Evolutionary conservation across 2,329 filamentous ascomycete species (phyloP), one percentile per base, ranked within the genome.

Genomic region (Sclerotinia borealis): DNA sequence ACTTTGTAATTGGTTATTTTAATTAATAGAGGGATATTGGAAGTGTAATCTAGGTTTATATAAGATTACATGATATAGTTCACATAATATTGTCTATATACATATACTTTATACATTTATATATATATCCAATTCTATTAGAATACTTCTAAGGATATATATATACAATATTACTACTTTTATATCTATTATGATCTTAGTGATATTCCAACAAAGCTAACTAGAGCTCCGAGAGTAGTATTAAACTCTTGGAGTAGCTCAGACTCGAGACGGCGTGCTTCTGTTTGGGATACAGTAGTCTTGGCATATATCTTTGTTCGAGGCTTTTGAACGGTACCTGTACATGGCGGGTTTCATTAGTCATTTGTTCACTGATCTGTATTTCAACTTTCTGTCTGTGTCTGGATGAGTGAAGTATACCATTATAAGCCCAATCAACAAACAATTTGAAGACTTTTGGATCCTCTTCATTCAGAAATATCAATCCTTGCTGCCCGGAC

Each of bases 381-480:
- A 11, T 27, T n/a, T 22, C 25, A 9, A n/a, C 2, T 9, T 9
- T n/a, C 11, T n/a, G 29, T n/a, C 1, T 48, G 31, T 8, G n/a
- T n/a, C 10, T 31, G 1, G n/a, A 47, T 6, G 17, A 3, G 22
- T 31, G 9, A 3, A 39, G 29, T 39, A 25, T 47, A 60, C 62
- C 55, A 7, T 41, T 63, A 15, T 67, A 66, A 17, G 62, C 41
- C 66, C 67, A 68, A 27, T 64, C 61, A 17, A 61, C 47, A 31
- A 69, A 65, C 31, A 65, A 19, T 29, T 63, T 48, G 34, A 67
- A 68, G 17, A 63, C 36, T 7, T 58, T 43, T 1, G 63, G 55
- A 48, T 67, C 54, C 8, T 67, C 66, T 3, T 65, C 61, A 9
- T 63, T 59, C 19, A 67, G 27, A 11, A 65, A 52, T 10, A 69